Conservation (phyloP, 2,329 filamentous ascomycete genomes). For the Camptophora hylomeconis region DNA sequence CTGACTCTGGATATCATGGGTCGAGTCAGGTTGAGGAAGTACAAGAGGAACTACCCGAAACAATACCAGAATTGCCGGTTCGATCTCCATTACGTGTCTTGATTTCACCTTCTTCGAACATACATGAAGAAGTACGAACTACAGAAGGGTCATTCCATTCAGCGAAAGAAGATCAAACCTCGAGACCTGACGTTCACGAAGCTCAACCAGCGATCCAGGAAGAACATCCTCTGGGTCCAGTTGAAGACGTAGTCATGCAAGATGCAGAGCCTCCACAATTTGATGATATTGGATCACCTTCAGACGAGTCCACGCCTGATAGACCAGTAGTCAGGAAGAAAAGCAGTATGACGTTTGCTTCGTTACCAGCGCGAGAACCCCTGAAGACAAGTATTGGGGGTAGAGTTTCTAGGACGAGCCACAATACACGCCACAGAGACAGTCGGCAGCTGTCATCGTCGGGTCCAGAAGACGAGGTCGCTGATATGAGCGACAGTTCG, state of each 20-base stretch:
- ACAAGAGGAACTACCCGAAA: too few relatives aligned
- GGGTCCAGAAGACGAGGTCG: constrained; percentile 9
- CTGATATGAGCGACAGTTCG: constrained; percentile 5
- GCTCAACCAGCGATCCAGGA: constrained; percentile 6
- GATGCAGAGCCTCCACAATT: constrained; percentile 24
- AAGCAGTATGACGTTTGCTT: constrained; percentile 89
- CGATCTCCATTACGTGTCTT: too few relatives aligned
- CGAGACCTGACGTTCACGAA: constrained; percentile 10
- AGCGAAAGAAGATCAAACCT: constrained; percentile 26
- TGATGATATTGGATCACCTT: constrained; percentile 35
- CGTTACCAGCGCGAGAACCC: constrained; percentile 80
- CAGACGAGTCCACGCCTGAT: constrained; percentile 33
- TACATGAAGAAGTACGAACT: constrained; percentile 22
- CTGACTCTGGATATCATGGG: constrained; percentile 36
- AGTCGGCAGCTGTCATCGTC: too few relatives aligned
- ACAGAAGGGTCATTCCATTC: constrained; percentile 36
- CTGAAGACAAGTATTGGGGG: constrained; percentile 75
- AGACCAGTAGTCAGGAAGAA: constrained; percentile 70
- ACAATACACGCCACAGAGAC: constrained; percentile 52
- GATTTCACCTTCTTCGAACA: too few relatives aligned
- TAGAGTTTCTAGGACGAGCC: constrained; percentile 61
- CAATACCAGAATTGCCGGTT: too few relatives aligned
- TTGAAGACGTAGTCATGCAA: constrained; percentile 16
- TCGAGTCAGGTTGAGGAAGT: constrained; percentile 29
- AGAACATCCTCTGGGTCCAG: constrained; percentile 9